phyloP scores from a whole-genome alignment of 75 land plant genomes.

The Cunninghamia lanceolata region DNA sequence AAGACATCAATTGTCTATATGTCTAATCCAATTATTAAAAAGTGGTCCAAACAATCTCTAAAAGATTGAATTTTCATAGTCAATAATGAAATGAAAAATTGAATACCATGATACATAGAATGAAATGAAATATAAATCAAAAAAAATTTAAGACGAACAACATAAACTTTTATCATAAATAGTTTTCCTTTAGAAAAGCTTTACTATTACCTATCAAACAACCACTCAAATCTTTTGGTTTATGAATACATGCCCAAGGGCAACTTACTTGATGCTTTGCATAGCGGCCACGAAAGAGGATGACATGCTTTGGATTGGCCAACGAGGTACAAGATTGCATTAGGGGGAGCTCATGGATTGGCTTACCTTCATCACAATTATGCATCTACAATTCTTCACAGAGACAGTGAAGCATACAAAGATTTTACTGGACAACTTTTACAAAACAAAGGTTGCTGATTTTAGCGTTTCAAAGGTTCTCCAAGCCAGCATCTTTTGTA shows the following conservation, averaged over 20 bases:
- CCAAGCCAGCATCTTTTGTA: conserved; percentile 11
- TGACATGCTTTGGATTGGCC: conserved; percentile 61
- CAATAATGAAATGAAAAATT: too few relatives aligned
- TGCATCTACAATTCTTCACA: conserved; percentile 71
- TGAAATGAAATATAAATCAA: too few relatives aligned
- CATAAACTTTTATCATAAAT: too few relatives aligned
- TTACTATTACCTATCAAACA: conserved; percentile 56
- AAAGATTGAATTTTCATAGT: too few relatives aligned
- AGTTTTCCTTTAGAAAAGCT: too few relatives aligned
- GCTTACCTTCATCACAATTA: conserved; percentile 88
- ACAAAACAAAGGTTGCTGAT: conserved; percentile 86
- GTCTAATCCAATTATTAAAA: too few relatives aligned
- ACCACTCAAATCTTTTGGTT: conserved; percentile 54
- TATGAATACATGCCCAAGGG: conserved; percentile 95
- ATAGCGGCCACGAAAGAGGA: conserved; percentile 36
- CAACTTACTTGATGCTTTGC: conserved; percentile 69
- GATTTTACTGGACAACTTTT: conserved; percentile 67
- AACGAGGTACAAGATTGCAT: conserved; percentile 65
- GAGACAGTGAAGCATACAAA: conserved; percentile 88
- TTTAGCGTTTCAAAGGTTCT: conserved; percentile 74
- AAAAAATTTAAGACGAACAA: too few relatives aligned
- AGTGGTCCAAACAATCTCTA: too few relatives aligned
- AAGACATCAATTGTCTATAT: too few relatives aligned
- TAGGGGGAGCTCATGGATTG: conserved; percentile 81
- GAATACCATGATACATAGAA: too few relatives aligned